Conservation (phyloP, 441 rosid genomes). For the Adansonia madagascariensis region DNA sequence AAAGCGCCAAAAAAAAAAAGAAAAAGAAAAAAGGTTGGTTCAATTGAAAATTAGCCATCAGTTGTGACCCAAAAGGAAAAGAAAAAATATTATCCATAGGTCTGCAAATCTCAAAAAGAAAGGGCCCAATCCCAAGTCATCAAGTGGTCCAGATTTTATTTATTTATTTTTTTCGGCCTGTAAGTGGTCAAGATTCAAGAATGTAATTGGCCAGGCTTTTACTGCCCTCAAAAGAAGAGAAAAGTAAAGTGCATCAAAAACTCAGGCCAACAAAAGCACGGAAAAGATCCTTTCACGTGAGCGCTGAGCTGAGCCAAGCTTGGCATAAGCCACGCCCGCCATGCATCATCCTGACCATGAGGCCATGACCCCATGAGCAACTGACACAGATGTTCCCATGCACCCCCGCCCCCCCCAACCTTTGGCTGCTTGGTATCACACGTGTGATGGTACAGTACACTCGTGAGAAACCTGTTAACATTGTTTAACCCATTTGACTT, state of each 20-base stretch:
- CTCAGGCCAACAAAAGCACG: not conserved
- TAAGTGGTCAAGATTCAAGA: slow-evolving; percentile 26
- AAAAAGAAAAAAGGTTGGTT: not conserved
- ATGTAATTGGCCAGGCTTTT: not conserved
- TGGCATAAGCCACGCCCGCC: slow-evolving; percentile 31
- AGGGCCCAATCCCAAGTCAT: slow-evolving; percentile 22
- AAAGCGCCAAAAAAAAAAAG: not conserved
- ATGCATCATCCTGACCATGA: slow-evolving; percentile 16
- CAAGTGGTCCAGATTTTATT: slow-evolving; percentile 27
- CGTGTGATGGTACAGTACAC: slow-evolving; percentile 33
- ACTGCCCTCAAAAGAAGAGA: slow-evolving; percentile 49
- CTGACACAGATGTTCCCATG: not conserved
- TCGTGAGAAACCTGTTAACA: slow-evolving; percentile 21
- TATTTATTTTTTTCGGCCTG: too few species aligned
- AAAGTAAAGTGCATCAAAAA: slow-evolving; percentile 34
- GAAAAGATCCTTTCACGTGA: slow-evolving; percentile 47
- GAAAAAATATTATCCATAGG: not conserved
- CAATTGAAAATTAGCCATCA: not conserved
- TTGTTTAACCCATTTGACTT: slow-evolving; percentile 25
- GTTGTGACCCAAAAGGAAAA: not conserved
- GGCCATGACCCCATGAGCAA: slow-evolving; percentile 11
- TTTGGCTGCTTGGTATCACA: slow-evolving; percentile 13
- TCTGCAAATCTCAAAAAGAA: slow-evolving; percentile 6
- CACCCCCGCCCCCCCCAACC: not conserved
- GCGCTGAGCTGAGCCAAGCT: slow-evolving; percentile 28